Evolutionary conservation across 2,329 filamentous ascomycete genomes (phyloP).

Genomic region (Botrytis byssoidea): DNA sequence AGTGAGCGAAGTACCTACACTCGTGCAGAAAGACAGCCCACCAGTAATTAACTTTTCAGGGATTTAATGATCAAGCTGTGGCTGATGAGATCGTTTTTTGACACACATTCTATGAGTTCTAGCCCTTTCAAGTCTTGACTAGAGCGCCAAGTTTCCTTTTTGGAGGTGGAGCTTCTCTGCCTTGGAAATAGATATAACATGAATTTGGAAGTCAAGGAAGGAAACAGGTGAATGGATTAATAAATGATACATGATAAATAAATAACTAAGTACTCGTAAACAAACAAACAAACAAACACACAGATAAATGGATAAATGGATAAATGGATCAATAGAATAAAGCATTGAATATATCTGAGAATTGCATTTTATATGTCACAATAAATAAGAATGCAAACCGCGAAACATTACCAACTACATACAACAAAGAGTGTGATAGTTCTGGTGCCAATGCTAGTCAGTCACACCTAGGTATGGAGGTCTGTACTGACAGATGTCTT

Average conservation of each 20-base stretch:
- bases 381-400: background rate
- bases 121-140: background rate
- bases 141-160: background rate
- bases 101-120: background rate
- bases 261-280: background rate
- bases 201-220: background rate
- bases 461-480: no score
- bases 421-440: background rate
- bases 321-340: background rate
- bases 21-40: background rate
- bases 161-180: background rate
- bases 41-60: background rate
- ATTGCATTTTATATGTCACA: background rate
- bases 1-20: background rate
- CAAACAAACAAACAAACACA: no score
- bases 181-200: background rate
- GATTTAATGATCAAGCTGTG: constrained; percentile 11
- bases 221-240: background rate
- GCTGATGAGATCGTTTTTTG: constrained; percentile 11
- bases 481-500: background rate
- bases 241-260: no score
- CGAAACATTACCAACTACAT: background rate
- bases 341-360: background rate
- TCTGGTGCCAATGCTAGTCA: background rate
- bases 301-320: background rate